A percentile compares a stretch with the other conserved stretches of the same genome.
Conservation (phyloP, 2,329 filamentous ascomycete species). For the Penicillium palitans region DNA sequence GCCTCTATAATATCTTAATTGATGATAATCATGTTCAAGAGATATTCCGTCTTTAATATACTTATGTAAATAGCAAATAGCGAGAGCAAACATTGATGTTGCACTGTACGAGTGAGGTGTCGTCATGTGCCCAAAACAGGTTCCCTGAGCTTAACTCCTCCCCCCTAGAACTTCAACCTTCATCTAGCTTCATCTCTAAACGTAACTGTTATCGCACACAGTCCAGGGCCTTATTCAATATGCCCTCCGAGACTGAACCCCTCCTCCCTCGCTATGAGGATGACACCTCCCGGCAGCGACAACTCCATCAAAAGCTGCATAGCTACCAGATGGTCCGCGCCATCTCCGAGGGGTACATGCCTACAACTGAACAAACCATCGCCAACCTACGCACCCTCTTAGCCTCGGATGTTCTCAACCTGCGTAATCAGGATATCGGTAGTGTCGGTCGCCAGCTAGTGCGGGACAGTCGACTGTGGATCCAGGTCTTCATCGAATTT, state of each 20-base stretch:
- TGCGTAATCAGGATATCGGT: conserved; percentile 72
- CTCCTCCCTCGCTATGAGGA: conserved; percentile 74
- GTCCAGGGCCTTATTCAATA: conserved; percentile 15
- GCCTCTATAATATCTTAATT: not conserved
- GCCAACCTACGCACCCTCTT: conserved; percentile 77
- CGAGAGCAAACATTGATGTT: not conserved
- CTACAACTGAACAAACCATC: conserved; percentile 81
- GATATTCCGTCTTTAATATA: not conserved
- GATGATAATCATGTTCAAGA: not conserved
- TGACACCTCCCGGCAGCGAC: conserved; percentile 74
- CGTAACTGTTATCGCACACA: not conserved
- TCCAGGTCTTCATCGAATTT: conserved; percentile 78
- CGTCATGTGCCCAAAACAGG: conserved; percentile 16
- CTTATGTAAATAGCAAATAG: not conserved
- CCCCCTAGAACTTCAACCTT: not conserved
- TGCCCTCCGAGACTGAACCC: conserved; percentile 67
- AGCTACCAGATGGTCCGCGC: conserved; percentile 89
- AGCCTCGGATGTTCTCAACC: conserved; percentile 74
- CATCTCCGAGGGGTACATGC: conserved; percentile 82
- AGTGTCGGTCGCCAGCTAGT: conserved; percentile 72
- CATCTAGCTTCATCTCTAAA: not conserved
- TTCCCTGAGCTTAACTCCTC: conserved; percentile 1
- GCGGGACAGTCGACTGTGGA: conserved; percentile 69
- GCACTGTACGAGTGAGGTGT: conserved; percentile 4
- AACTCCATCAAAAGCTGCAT: conserved; percentile 85